Evolutionary conservation across 106 monocot genomes (phyloP), one percentile per base, ranked within the genome.

Genomic region (Acorus calamus): DNA sequence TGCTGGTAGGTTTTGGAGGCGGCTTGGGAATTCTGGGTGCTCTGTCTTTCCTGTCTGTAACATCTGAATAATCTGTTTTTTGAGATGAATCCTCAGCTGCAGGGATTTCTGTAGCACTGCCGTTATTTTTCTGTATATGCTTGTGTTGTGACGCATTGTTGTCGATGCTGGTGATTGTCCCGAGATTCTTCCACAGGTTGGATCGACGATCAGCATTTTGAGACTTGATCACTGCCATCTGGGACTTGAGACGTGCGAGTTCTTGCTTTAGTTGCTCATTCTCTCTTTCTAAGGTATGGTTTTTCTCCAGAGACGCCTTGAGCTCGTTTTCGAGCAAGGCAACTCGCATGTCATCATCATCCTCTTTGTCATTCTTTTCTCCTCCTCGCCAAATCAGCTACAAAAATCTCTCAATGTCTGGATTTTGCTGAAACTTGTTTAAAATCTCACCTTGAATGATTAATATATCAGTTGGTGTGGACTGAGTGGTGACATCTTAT

Each of bases 21-120:
- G 81, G 85, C 14, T 78, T 85, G 4, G 81, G 85, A 44, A 68
- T 66, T 55, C 78, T 77, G 47, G 85, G 69, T 7, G 53, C 7
- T 60, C 54, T 62, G 54, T n/a, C 51, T 9, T 14, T 63, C 4
- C 42, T 12, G 10, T 42, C 56, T 44, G 2, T 53, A 56, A 57
- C 2, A 50, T n/a, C 8, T 50, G 11, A 14, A 4, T 65, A 14
- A 53, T 53, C 60, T 6, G 7, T 4, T 4, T 11, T 66, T 7
- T 55, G 49, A 7, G 50, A 52, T 9, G 51, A 48, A 50, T 55
- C 57, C 4, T 57, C 42, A 14, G n/a, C 6, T 9, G 4, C 44
- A 8, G n/a, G 42, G 3, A 47, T 60, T 11, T 61, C 58, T 4
- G 46, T 54, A 41, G 3, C 46, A n/a, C n/a, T n/a, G 11, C 3